Evolutionary conservation across 2,329 filamentous ascomycete species (phyloP).

Genomic region (Alternaria postmessia): DNA sequence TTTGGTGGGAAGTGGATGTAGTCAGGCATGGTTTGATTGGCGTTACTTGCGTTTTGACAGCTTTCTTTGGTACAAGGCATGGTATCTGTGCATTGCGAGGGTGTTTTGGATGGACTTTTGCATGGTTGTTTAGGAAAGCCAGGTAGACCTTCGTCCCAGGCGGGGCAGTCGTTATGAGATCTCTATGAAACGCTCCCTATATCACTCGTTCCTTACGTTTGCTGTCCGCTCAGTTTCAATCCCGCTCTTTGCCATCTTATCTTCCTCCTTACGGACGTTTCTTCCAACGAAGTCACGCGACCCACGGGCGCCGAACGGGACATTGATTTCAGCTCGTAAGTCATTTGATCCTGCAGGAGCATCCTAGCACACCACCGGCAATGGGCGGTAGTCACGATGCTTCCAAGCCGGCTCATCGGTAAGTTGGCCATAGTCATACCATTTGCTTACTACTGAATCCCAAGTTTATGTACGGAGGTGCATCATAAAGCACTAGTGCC

Average conservation of each 20-base stretch:
- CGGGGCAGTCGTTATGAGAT: neutral
- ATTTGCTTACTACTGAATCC: neutral
- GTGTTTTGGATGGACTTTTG: slow-evolving; percentile 4
- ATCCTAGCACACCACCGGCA: no score
- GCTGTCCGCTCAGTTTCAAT: neutral
- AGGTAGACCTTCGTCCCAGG: neutral
- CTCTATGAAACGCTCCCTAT: neutral
- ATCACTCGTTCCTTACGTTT: neutral
- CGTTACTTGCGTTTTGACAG: neutral
- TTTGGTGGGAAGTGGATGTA: slow-evolving; percentile 24
- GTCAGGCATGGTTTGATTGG: neutral
- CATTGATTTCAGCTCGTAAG: neutral
- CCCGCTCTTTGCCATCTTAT: no score
- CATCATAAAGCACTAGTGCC: neutral
- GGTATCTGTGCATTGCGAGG: slow-evolving; percentile 3
- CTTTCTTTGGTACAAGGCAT: neutral
- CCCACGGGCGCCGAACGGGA: neutral
- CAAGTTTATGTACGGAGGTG: neutral
- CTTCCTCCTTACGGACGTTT: no score
- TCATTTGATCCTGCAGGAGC: neutral
- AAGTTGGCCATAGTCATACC: neutral
- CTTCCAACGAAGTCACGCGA: neutral
- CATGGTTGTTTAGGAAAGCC: neutral
- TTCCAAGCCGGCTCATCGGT: neutral
- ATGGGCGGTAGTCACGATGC: no score